A percentile compares a stretch with the other conserved stretches of the same genome.
phyloP scores from a whole-genome alignment of 495 filamentous ascomycete species.

The Penicillium paxilli region DNA sequence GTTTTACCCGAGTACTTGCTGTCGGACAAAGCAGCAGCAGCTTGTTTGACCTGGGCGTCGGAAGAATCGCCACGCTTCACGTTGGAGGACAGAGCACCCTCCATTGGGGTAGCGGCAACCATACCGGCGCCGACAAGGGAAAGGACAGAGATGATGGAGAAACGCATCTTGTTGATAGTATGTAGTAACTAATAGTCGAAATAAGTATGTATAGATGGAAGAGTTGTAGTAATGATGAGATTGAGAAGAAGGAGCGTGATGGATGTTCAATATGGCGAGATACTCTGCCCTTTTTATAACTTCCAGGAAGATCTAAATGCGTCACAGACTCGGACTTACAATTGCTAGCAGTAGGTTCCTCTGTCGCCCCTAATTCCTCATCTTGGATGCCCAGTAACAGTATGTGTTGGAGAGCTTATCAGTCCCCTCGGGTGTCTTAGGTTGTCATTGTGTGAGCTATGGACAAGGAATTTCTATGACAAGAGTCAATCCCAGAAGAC shows the following conservation, averaged over 20 bases:
- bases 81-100: neutral
- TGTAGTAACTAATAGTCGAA: neutral
- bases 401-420: no score
- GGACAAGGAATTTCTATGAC: neutral
- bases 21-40: constrained; percentile 10
- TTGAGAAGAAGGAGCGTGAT: constrained; percentile 2
- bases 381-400: no score
- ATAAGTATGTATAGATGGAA: neutral
- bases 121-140: constrained; percentile 21
- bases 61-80: constrained; percentile 10
- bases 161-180: constrained; percentile 32
- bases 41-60: constrained; percentile 12
- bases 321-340: no score
- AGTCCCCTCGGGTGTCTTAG: neutral
- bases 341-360: no score
- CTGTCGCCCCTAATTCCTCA: no score
- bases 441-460: constrained; percentile 5
- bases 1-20: constrained; percentile 12
- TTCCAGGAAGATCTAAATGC: neutral
- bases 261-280: constrained; percentile 4
- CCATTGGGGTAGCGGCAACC: constrained; percentile 16
- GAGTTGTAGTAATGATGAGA: constrained; percentile 2
- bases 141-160: constrained; percentile 29
- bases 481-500: neutral
- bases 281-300: constrained; percentile 18